These are phyloP conservation scores for Trichoderma sp. DNA, from an alignment of 2,329 filamentous ascomycete species.

Conservation along the genomic window DNA sequence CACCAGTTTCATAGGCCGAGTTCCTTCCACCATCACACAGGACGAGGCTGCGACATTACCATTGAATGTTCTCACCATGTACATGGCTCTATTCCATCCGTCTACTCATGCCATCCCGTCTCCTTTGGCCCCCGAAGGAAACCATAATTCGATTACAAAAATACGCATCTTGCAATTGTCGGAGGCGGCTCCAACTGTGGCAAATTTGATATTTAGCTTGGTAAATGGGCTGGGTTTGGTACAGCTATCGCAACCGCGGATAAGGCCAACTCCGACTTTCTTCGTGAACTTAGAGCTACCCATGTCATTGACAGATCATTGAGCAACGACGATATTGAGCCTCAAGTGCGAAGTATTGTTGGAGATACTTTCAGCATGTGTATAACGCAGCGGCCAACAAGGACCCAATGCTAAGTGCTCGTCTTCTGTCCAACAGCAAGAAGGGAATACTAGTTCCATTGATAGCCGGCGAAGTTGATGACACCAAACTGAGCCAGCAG, in stretches of 20 bases:
- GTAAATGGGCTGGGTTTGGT: neutral
- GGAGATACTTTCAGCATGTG: neutral
- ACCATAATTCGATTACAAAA: neutral
- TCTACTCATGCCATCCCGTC: neutral
- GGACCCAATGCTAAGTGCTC: neutral
- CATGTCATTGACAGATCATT: neutral
- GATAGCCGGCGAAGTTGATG: neutral
- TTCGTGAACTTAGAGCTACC: neutral
- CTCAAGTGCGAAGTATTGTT: neutral
- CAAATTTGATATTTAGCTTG: neutral
- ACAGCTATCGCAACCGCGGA: neutral
- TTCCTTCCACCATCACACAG: neutral
- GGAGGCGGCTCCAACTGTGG: neutral
- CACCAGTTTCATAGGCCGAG: neutral
- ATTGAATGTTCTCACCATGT: conserved; percentile 1
- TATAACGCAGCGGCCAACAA: neutral
- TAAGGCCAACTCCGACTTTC: neutral
- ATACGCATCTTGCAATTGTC: neutral
- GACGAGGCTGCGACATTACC: neutral
- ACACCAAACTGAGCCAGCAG: neutral
- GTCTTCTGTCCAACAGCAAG: neutral
- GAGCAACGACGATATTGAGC: neutral
- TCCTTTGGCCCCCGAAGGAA: neutral
- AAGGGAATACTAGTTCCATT: neutral
- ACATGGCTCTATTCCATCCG: neutral